phyloP scores from a whole-genome alignment of 345 rosid genomes.

The Camelina laxa region DNA sequence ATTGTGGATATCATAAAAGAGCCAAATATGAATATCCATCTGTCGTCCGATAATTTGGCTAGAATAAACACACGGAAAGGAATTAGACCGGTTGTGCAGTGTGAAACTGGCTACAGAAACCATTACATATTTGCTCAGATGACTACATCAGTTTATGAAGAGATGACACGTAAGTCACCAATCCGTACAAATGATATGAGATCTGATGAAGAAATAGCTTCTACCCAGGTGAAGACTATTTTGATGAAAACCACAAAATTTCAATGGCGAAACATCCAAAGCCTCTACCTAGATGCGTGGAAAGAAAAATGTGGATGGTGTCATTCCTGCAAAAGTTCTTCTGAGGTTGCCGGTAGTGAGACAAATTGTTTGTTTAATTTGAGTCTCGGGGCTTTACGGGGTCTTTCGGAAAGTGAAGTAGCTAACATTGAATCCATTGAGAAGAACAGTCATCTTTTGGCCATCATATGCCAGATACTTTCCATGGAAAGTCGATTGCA shows the following conservation, averaged over 20 bases:
- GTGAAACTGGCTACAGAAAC: constrained; percentile 62
- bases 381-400: constrained; percentile 52
- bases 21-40: constrained; percentile 41
- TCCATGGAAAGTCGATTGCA: constrained; percentile 73
- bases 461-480: constrained; percentile 60
- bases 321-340: constrained; percentile 64
- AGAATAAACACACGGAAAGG: constrained; percentile 42
- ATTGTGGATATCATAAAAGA: constrained; percentile 48
- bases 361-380: constrained; percentile 72
- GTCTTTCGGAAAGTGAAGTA: constrained; percentile 53
- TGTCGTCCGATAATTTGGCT: constrained; percentile 41
- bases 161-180: constrained; percentile 57
- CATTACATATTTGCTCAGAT: constrained; percentile 72
- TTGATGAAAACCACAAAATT: constrained; percentile 66
- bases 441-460: constrained; percentile 58
- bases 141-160: constrained; percentile 72
- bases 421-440: constrained; percentile 47
- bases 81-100: constrained; percentile 42
- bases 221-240: constrained; percentile 74
- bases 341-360: constrained; percentile 49
- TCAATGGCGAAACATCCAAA: constrained; percentile 60
- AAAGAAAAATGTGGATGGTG: constrained; percentile 99
- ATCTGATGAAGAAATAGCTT: constrained; percentile 73
- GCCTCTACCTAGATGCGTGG: constrained; percentile 47
- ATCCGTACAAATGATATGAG: constrained; percentile 50